Evolutionary conservation across 441 rosid species (phyloP).

Genomic region (Pelargonium cotyledonis): DNA sequence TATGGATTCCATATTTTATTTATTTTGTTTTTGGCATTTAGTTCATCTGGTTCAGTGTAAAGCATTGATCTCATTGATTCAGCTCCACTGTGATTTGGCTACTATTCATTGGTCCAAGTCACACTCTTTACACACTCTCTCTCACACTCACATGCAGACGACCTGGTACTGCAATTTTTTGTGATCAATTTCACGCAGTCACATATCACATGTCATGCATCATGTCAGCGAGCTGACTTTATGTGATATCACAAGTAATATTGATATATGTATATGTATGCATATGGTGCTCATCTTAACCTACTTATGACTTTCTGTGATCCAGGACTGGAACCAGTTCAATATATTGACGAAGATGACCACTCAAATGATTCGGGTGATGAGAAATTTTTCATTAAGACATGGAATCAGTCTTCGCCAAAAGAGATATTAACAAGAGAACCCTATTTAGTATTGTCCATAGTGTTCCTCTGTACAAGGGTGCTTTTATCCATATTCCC

Average conservation of each 20-base stretch:
- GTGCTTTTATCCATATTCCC: slow-evolving; percentile 41
- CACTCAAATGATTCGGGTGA: slow-evolving; percentile 14
- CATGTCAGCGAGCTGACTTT: not conserved
- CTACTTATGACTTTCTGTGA: not conserved
- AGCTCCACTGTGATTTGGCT: no score
- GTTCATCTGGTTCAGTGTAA: no score
- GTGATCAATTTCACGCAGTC: not conserved
- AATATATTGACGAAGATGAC: slow-evolving; percentile 32
- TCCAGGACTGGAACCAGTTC: slow-evolving; percentile 58
- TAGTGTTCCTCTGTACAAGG: slow-evolving; percentile 46
- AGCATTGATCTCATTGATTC: no score
- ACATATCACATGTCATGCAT: not conserved
- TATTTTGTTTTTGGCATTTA: no score
- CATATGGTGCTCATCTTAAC: slow-evolving; percentile 4
- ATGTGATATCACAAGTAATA: not conserved
- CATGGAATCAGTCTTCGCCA: slow-evolving; percentile 26
- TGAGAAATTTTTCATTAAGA: slow-evolving; percentile 28
- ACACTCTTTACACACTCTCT: no score
- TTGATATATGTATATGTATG: no score
- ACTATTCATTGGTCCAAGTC: no score
- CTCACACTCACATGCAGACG: no score
- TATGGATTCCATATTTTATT: no score
- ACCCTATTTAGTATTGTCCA: slow-evolving; percentile 48
- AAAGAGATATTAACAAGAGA: slow-evolving; percentile 43
- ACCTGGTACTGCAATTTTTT: not conserved